Evolutionary conservation across 331 rosid species (phyloP).

Genomic region (Malus hybrid): DNA sequence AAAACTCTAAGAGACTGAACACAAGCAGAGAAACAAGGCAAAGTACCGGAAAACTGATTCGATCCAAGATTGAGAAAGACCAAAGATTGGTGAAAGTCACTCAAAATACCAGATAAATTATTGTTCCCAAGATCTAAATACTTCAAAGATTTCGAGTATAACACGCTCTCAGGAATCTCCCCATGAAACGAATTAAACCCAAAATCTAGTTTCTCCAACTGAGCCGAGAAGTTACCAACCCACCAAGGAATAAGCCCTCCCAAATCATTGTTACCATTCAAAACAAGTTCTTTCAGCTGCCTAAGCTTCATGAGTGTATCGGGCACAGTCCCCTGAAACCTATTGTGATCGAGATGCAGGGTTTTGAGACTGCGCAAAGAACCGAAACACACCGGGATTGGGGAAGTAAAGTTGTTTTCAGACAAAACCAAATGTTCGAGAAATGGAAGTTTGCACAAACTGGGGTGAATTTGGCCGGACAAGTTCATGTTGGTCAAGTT

Average conservation of each 20-base stretch:
- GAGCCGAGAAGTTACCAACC: conserved; percentile 81
- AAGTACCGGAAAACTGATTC: conserved; percentile 77
- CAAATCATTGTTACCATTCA: conserved; percentile 55
- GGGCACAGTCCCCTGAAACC: conserved; percentile 63
- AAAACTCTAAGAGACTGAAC: conserved; percentile 49
- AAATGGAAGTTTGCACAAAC: conserved; percentile 48
- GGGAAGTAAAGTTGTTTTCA: conserved; percentile 48
- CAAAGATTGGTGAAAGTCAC: conserved; percentile 68
- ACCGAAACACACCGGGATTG: conserved; percentile 65
- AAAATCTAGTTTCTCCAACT: conserved; percentile 57
- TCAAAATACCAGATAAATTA: conserved; percentile 48
- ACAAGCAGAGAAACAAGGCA: conserved; percentile 87
- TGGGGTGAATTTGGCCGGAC: conserved; percentile 67
- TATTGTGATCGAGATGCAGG: conserved; percentile 63
- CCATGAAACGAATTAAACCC: conserved; percentile 60
- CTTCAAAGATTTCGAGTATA: conserved; percentile 49
- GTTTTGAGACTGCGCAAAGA: conserved; percentile 32
- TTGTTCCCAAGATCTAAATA: conserved; percentile 67
- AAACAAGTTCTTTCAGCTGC: conserved; percentile 56
- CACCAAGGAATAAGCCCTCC: conserved; percentile 69
- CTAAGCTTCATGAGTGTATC: conserved; percentile 51
- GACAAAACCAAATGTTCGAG: conserved; percentile 55
- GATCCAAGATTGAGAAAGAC: conserved; percentile 73
- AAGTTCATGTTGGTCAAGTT: conserved; percentile 51
- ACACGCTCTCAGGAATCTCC: conserved; percentile 60